Base-by-base conservation (phyloP, 257 asterid species). In the Cruciata laevipes region DNA sequence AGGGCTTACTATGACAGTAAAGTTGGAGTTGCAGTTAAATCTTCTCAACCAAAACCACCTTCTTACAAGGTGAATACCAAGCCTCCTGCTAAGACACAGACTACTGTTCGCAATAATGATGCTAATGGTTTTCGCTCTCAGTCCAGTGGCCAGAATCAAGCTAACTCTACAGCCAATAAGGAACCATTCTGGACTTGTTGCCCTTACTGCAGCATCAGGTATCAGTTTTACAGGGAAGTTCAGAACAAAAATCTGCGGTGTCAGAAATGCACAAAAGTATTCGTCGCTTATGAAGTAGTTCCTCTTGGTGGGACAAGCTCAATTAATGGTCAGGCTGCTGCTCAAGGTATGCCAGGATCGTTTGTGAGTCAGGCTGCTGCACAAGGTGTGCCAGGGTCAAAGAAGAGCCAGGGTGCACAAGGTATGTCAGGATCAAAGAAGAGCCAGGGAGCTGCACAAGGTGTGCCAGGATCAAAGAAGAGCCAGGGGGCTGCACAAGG, bases 101-200 rank as follows among this genome's bases (percentile, higher is more conserved):
- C 72, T 30, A 75, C 75, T 31, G 75, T 64, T 30, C 75, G 63
- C 42, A 76, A 61, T 70, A 79, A 63, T 61, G 71, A 65, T 69
- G n/a, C 76, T 63, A 78, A 78, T 77, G 84, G 79, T 67, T 81
- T 68, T 74, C 53, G 14, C 61, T 7, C 67, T 71, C 76, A 69
- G 71, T 74, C 61, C 38, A 55, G 65, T 70, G 75, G 73, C 62
- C 62, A 35, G 77, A 82, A 84, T 69, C 80, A 75, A 73, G 42
- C 81, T 25, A 72, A 76, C 66, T 38, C 77, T 58, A 63, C 83
- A 44, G 66, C 21, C 27, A 68, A 58, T 80, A 77, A 53, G 77
- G 80, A 64, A 2, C 40, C 72, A 17, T 85, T 83, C 73, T 83
- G 85, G 84, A 85, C 97, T 6, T 69, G 72, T 61, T 90, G 97